phyloP scores from a whole-genome alignment of 164 flowering plant species.

The Nelumbo lutea region DNA sequence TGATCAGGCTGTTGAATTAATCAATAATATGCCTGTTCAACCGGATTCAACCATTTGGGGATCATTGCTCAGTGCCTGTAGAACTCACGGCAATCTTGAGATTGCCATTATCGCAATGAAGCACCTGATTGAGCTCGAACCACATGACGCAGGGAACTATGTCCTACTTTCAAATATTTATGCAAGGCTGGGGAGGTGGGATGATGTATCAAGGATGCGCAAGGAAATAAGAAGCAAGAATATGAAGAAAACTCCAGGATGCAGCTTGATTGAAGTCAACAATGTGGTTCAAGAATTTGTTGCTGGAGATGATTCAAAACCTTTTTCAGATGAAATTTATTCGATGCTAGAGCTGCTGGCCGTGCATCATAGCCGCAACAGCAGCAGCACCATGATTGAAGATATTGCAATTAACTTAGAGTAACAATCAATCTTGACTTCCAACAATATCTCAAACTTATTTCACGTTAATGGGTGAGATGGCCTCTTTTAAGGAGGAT shows the following conservation, averaged over 20 bases:
- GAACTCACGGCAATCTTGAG: slow-evolving; percentile 22
- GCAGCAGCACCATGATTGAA: not conserved
- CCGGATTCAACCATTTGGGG: slow-evolving; percentile 34
- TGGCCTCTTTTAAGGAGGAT: not conserved
- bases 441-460: not conserved
- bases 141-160: slow-evolving; percentile 26
- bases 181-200: slow-evolving; percentile 24
- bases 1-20: slow-evolving; percentile 25
- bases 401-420: not conserved
- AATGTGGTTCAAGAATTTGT: slow-evolving; percentile 26
- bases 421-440: not conserved
- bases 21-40: slow-evolving; percentile 18
- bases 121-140: slow-evolving; percentile 27
- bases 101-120: slow-evolving; percentile 23
- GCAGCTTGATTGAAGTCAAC: slow-evolving; percentile 32
- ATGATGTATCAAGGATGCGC: slow-evolving; percentile 26
- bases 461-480: not conserved
- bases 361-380: slow-evolving; percentile 1
- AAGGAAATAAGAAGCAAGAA: slow-evolving; percentile 22
- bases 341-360: slow-evolving; percentile 17
- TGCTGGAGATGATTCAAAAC: slow-evolving; percentile 21
- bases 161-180: slow-evolving; percentile 27
- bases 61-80: slow-evolving; percentile 28
- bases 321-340: slow-evolving; percentile 14
- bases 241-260: slow-evolving; percentile 30